Percentiles rank a stretch among this genome's conserved stretches.
Evolutionary conservation across 139 green algal species (phyloP).

Genomic region (Chlorella sp.): DNA sequence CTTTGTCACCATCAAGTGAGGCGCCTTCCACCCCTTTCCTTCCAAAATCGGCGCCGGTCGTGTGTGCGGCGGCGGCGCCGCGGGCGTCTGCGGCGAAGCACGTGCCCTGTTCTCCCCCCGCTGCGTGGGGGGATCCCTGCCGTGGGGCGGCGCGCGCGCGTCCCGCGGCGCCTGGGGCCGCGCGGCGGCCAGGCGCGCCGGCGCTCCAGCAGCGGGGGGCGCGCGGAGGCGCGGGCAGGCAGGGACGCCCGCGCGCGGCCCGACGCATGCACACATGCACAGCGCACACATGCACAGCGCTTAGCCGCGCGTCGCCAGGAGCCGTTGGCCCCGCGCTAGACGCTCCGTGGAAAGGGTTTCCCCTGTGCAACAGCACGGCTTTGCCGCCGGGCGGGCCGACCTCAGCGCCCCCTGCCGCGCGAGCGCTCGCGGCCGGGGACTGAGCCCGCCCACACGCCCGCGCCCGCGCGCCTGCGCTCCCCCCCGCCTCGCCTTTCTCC

Average conservation of each 20-base stretch:
- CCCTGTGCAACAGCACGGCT: not conserved
- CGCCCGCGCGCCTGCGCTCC: not conserved
- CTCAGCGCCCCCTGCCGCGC: not conserved
- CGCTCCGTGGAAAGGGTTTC: constrained; percentile 15
- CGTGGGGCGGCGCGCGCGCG: too few species aligned
- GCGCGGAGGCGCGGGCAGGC: too few species aligned
- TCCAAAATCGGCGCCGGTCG: too few species aligned
- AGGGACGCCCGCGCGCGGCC: too few species aligned
- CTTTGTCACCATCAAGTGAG: constrained; percentile 95
- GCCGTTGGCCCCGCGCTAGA: constrained; percentile 22
- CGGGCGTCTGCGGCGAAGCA: too few species aligned
- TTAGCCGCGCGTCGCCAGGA: constrained; percentile 29
- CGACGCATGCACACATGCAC: not conserved
- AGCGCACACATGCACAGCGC: constrained; percentile 1
- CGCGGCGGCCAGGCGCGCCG: not conserved
- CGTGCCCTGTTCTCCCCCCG: too few species aligned
- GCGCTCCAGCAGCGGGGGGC: not conserved
- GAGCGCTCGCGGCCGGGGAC: not conserved
- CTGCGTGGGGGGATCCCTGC: too few species aligned
- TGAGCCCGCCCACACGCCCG: not conserved
- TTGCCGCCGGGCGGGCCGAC: not conserved
- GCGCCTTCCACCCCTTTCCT: too few species aligned
- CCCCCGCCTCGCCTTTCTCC: not conserved
- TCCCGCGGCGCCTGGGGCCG: not conserved
- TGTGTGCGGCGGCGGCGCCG: too few species aligned